Evolutionary conservation across 345 rosid genomes (phyloP).

Genomic region (Clausena lansium): DNA sequence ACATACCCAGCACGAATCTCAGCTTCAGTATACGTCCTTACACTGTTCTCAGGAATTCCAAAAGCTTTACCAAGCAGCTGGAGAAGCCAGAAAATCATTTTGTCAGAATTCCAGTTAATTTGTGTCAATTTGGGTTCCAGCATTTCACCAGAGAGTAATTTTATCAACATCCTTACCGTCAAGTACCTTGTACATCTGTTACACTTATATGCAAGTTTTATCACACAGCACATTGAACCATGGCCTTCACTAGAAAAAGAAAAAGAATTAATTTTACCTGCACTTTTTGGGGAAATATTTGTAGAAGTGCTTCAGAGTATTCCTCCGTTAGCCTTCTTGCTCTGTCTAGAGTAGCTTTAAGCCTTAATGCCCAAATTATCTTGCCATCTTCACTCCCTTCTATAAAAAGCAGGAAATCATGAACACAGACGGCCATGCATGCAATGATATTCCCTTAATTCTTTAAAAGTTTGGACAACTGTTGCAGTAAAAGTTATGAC

Average conservation of each 20-base stretch:
- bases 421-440: not conserved
- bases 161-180: not conserved
- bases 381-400: slow-evolving; percentile 87
- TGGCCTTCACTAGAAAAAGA: not conserved
- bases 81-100: slow-evolving; percentile 20
- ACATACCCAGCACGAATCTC: slow-evolving; percentile 98
- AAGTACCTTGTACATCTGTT: not conserved
- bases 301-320: slow-evolving; percentile 88
- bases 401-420: slow-evolving; percentile 14
- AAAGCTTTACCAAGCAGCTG: slow-evolving; percentile 89
- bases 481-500: not conserved
- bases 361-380: slow-evolving; percentile 79
- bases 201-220: not conserved
- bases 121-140: not conserved
- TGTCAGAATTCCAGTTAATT: slow-evolving; percentile 1
- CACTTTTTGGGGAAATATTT: slow-evolving; percentile 77
- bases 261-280: slow-evolving; percentile 50
- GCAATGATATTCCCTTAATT: not conserved
- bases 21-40: slow-evolving; percentile 92
- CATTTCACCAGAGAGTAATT: not conserved
- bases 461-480: not conserved
- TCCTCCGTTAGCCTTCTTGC: slow-evolving; percentile 93
- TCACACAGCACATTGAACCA: not conserved
- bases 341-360: slow-evolving; percentile 96
- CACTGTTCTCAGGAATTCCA: slow-evolving; percentile 85